Evolutionary conservation across 805 yeast genomes (phyloP), one percentile per base, ranked within the genome.

Genomic region (Debaryomyces maramus): DNA sequence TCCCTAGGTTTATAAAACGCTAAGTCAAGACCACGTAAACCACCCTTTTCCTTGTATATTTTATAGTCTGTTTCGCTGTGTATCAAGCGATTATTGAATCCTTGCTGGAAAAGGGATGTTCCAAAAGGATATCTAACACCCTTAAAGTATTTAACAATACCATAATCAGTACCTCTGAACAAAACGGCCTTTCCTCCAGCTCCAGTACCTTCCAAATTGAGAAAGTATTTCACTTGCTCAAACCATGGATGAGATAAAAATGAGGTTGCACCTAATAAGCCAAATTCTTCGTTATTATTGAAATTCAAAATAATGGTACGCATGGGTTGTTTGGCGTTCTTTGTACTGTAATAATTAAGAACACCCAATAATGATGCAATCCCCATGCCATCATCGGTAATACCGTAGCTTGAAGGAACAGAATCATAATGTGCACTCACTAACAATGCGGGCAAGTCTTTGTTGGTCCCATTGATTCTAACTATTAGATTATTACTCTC

Each of bases 331-430:
- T 61, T 48, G 0, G 70, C 58, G 7, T 43, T 32, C 4, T 48
- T 43, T 4, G 40, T 20, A 14, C 61, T 40, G 48, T 67, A 77
- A 50, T 78, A 63, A 29, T 79, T 72, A 43, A 89, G 63, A 3
- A 86, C 66, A 1, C 89, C 95, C 34, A 89, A 63, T 72, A 89
- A 67, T 7, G 93, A 75, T 1, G 89, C 95, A 44, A 88, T 72
- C 6, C 97, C 97, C 67, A 82, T 81, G 1, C 97, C 97, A 55
- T 88, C 96, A 58, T 90, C 97, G 2, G 97, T 90, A 2, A 93
- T 80, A 21, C 97, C 97, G 51, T 69, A 80, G 4, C 88, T 81
- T 2, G 95, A 79, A 15, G 96, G 95, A 6, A 89, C 97, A 6
- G 91, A 80, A 63, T 89, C 97, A 53, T 69, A 90, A 64, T 90